A percentile compares a stretch with the other conserved stretches of the same genome.
These are phyloP conservation scores for Talaromyces pinophilus DNA, from an alignment of 2,329 filamentous ascomycete genomes.

Conservation along the genomic window DNA sequence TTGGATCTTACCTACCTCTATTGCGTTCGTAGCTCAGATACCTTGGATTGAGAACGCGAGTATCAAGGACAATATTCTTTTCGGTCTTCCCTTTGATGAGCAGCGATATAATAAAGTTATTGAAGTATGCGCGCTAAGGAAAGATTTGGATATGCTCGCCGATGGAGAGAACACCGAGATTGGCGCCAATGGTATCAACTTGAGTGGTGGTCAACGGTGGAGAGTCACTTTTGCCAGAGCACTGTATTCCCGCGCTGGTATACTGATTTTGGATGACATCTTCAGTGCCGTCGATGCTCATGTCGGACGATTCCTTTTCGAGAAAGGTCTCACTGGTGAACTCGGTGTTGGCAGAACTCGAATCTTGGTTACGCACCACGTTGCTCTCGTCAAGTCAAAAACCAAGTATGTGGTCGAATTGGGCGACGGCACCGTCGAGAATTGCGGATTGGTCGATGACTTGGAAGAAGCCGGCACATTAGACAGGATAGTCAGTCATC, in stretches of 20 bases:
- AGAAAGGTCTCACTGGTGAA: slow-evolving; percentile 71
- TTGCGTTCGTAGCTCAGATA: slow-evolving; percentile 76
- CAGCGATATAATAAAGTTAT: slow-evolving; percentile 71
- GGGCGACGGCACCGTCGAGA: slow-evolving; percentile 64
- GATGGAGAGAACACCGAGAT: slow-evolving; percentile 81
- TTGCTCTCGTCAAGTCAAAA: slow-evolving; percentile 67
- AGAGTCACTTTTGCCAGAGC: slow-evolving; percentile 77
- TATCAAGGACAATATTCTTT: slow-evolving; percentile 75
- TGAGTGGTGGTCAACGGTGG: slow-evolving; percentile 83
- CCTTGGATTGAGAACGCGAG: slow-evolving; percentile 85
- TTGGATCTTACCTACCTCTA: slow-evolving; percentile 69
- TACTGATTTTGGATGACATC: slow-evolving; percentile 78
- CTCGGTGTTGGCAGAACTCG: slow-evolving; percentile 69
- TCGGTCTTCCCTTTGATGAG: slow-evolving; percentile 69
- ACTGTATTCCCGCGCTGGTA: slow-evolving; percentile 74
- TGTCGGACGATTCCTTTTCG: slow-evolving; percentile 76
- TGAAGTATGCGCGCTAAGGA: slow-evolving; percentile 70
- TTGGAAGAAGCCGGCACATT: slow-evolving; percentile 46
- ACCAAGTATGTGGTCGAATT: slow-evolving; percentile 75
- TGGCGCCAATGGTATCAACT: slow-evolving; percentile 79
- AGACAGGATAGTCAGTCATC: slow-evolving; percentile 42
- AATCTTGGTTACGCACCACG: slow-evolving; percentile 79
- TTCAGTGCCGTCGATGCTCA: slow-evolving; percentile 81
- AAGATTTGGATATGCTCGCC: slow-evolving; percentile 73
- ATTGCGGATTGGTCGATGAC: slow-evolving; percentile 65